A percentile compares a stretch with the other conserved stretches of the same genome.
Evolutionary conservation across 192 early-diverging fungal species (phyloP).

Genomic region (Gigaspora rosea): DNA sequence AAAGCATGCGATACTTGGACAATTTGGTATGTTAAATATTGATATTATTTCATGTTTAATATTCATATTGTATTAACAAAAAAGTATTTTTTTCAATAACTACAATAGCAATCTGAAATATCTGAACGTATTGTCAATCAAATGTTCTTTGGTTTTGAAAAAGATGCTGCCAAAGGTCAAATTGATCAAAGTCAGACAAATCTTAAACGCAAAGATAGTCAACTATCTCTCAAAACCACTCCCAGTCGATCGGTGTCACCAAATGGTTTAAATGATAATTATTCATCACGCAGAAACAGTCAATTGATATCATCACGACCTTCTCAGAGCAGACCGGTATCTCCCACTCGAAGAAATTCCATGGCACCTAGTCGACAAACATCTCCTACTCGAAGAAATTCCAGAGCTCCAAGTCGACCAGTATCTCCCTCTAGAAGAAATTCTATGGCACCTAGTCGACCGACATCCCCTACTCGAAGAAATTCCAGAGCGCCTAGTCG

Average conservation of each 20-base stretch:
- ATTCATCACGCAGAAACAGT: neutral
- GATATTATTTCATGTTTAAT: neutral
- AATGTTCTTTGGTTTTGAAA: slow-evolving; percentile 36
- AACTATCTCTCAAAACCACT: neutral
- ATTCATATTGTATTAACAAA: neutral
- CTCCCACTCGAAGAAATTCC: too few species aligned
- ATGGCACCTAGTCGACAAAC: too few species aligned
- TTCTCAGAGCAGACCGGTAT: neutral
- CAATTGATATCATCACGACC: neutral
- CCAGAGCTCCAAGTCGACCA: too few species aligned
- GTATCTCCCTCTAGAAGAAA: neutral
- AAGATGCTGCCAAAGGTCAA: neutral
- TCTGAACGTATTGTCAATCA: slow-evolving; percentile 31
- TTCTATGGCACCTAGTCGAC: neutral
- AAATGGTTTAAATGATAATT: neutral
- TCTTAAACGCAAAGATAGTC: neutral
- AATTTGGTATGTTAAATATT: slow-evolving; percentile 9
- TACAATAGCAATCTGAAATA: slow-evolving; percentile 27
- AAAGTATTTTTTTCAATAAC: neutral
- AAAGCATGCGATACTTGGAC: slow-evolving; percentile 28
- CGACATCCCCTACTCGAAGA: neutral
- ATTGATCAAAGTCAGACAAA: neutral
- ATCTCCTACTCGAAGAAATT: too few species aligned
- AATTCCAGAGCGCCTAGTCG: neutral
- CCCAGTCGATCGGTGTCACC: slow-evolving; percentile 24